These are phyloP conservation scores for Poa pratensis DNA, from an alignment of 176 grass and related monocot species.

Conservation along the genomic window DNA sequence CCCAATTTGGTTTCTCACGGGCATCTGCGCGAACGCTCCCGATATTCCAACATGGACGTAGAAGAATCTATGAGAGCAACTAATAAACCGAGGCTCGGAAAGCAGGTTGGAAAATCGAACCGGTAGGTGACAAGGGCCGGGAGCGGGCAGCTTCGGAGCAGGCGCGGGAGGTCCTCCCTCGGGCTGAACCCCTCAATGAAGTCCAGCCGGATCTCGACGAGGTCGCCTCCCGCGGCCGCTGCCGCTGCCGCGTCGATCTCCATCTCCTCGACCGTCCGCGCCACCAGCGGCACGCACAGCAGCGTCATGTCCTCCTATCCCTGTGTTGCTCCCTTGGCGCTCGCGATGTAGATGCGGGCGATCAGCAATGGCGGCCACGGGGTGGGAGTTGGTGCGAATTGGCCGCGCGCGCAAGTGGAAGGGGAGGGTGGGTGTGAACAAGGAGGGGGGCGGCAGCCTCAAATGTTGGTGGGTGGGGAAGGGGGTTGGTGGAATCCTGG, in stretches of 20 bases:
- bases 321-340: background rate
- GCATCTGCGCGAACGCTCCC: background rate
- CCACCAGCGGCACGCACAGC: slow-evolving; percentile 84
- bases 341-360: slow-evolving; percentile 28
- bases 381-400: background rate
- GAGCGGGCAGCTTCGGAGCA: slow-evolving; percentile 66
- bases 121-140: slow-evolving; percentile 85
- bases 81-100: background rate
- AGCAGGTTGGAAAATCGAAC: slow-evolving; percentile 32
- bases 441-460: too few relatives aligned
- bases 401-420: background rate
- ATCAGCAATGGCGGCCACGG: slow-evolving; percentile 11
- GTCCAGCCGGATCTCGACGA: slow-evolving; percentile 94
- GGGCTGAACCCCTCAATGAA: slow-evolving; percentile 68
- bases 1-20: background rate
- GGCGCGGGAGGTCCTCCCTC: slow-evolving; percentile 56
- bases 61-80: background rate
- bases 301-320: slow-evolving; percentile 63
- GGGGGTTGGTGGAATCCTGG: too few relatives aligned
- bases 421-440: background rate
- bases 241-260: slow-evolving; percentile 61
- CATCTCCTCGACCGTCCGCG: slow-evolving; percentile 88
- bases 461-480: too few relatives aligned
- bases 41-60: background rate
- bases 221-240: slow-evolving; percentile 61